These are phyloP conservation scores for Fusarium sororula DNA, from an alignment of 2,329 filamentous ascomycete genomes.

Conservation along the genomic window DNA sequence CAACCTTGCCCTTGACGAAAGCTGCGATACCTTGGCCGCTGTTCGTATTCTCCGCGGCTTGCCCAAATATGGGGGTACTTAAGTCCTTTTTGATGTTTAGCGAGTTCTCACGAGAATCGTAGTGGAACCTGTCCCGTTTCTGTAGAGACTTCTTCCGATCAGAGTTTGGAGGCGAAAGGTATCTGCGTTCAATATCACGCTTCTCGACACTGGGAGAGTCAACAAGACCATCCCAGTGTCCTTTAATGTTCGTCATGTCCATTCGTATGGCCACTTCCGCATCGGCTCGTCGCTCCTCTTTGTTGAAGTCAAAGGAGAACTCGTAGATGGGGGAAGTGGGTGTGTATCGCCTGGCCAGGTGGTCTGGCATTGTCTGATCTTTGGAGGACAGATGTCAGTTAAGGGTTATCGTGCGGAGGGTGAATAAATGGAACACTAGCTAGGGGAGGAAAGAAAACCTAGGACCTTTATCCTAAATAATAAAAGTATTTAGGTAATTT, in stretches of 20 bases:
- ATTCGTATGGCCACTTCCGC: not conserved
- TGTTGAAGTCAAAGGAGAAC: constrained; percentile 9
- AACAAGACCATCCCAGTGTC: not conserved
- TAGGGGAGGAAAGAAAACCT: no score
- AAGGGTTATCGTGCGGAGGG: no score
- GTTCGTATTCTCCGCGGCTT: not conserved
- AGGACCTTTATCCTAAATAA: no score
- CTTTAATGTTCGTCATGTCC: not conserved
- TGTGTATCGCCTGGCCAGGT: accelerated
- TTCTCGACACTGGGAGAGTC: not conserved
- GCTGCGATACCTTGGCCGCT: not conserved
- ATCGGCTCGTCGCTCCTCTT: not conserved
- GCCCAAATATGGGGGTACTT: not conserved
- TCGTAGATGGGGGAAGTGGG: not conserved
- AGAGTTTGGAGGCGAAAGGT: accelerated
- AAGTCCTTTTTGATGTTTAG: not conserved
- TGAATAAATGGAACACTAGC: no score
- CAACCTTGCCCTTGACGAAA: accelerated
- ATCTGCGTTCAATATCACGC: not conserved
- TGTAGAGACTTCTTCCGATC: not conserved
- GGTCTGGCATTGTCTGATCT: not conserved
- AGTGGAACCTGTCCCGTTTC: not conserved
- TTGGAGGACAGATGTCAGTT: no score
- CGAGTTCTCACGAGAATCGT: accelerated
- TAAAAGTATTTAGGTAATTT: no score